Base-by-base conservation (phyloP, 768 basidiomycete species). In the Termitomyces sp. region DNA sequence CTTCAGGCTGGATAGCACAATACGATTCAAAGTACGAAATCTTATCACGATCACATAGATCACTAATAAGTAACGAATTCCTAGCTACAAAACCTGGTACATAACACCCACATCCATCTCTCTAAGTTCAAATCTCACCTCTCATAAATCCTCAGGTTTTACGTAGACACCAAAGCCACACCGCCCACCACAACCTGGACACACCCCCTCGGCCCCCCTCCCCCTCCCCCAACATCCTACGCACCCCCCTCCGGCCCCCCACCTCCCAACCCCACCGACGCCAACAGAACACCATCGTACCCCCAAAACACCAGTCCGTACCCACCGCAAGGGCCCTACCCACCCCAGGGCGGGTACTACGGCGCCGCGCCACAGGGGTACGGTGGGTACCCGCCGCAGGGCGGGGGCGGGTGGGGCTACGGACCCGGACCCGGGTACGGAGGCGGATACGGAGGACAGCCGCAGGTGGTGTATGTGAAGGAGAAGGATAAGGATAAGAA, bases 151-250 rank as follows among this genome's bases (percentile, higher is more conserved):
- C n/a, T n/a, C 49, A 91, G 89, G 89, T 91, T 82, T 74, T 91
- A 91, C 59, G 86, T 91, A 42, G 83, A 91, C 61, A 88, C 86
- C 0, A 67, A 62, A 23, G 77, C 79, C 42, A 70, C 75, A 16
- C 88, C 89, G 4, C 85, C 87, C 0, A 76, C 78, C 18, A 82
- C 86, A 35, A 79, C 76, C 13, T 91, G 89, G 89, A 74, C 71
- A 0, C 89, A 90, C 60, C 89, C 89, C 0, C 68, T 78, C n/a
- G 85, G 84, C 35, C 48, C 48, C 1, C 48, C 48, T 3, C 74
- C 81, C 5, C 68, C 76, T 3, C 69, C 76, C 3, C 67, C 73
- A 27, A 64, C 73, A 27, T 70, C 79, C 2, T 77, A 73, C 60
- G 64, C 69, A 18, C 71, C 76, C 11, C 78, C 76, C 9, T 49